Evolutionary conservation across 345 rosid genomes (phyloP).

Genomic region (Rhodamnia argentea): DNA sequence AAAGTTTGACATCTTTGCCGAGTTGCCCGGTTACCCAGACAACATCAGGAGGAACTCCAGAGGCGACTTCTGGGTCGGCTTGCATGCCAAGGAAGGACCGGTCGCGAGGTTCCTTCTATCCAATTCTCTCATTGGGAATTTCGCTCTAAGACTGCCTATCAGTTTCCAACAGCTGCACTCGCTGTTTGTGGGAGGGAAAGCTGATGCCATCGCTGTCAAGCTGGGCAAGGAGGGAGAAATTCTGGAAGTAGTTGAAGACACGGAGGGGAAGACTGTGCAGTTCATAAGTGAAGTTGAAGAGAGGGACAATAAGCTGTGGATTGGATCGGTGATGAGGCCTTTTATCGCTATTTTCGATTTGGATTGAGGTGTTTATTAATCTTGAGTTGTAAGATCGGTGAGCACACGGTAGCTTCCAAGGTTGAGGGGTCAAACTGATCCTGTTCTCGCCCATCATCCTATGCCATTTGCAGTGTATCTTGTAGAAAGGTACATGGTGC

Average conservation of each 20-base stretch:
- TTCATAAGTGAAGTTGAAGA: conserved; percentile 72
- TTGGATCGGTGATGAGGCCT: conserved; percentile 61
- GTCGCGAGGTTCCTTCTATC: conserved; percentile 24
- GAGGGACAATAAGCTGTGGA: conserved; percentile 52
- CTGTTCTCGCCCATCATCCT: too few species aligned
- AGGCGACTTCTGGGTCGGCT: conserved; percentile 73
- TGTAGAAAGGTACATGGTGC: too few species aligned
- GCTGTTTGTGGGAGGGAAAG: conserved; percentile 38
- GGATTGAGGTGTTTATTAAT: background rate
- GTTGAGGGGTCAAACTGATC: too few species aligned
- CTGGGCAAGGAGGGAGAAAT: conserved; percentile 44
- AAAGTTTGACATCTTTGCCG: conserved; percentile 29
- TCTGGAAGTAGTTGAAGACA: conserved; percentile 39
- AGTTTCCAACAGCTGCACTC: conserved; percentile 40
- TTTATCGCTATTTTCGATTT: conserved; percentile 39
- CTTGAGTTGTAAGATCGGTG: background rate
- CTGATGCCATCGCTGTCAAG: conserved; percentile 55
- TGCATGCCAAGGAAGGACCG: conserved; percentile 54
- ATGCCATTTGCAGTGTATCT: too few species aligned
- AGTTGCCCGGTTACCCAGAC: conserved; percentile 62
- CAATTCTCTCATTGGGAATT: conserved; percentile 30
- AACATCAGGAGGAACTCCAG: conserved; percentile 41
- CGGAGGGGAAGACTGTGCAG: conserved; percentile 38
- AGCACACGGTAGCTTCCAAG: too few species aligned
- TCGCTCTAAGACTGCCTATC: conserved; percentile 30